These are phyloP conservation scores for Esteya vermicola DNA, from an alignment of 2,329 filamentous ascomycete species.

Conservation along the genomic window DNA sequence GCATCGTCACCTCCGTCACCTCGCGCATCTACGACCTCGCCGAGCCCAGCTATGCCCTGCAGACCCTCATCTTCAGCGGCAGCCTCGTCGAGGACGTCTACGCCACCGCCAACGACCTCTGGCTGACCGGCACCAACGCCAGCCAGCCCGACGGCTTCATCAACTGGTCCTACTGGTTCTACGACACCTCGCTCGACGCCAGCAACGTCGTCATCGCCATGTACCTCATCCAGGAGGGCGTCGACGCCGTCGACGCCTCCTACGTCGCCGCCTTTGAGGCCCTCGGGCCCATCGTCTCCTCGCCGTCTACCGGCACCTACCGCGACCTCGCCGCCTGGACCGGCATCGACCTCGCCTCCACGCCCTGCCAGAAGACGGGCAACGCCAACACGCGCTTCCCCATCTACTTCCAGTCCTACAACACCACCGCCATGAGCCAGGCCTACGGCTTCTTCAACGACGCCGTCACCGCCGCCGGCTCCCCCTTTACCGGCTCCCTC, in stretches of 20 bases:
- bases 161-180: constrained; percentile 35
- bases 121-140: constrained; percentile 19
- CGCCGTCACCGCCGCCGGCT: constrained; percentile 12
- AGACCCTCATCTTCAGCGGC: constrained; percentile 26
- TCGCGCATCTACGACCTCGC: constrained; percentile 30
- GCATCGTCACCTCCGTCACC: constrained; percentile 29
- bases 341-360: constrained; percentile 20
- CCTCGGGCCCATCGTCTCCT: constrained; percentile 22
- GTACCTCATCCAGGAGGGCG: constrained; percentile 28
- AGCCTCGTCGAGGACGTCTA: constrained; percentile 31
- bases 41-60: constrained; percentile 21
- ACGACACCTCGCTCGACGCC: constrained; percentile 24
- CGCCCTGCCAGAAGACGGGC: constrained; percentile 26
- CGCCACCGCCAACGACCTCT: constrained; percentile 24
- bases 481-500: constrained; percentile 18
- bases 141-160: constrained; percentile 27
- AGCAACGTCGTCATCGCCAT: constrained; percentile 23
- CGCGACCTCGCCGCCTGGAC: constrained; percentile 29
- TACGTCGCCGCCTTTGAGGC: constrained; percentile 28
- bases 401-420: constrained; percentile 25
- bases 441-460: constrained; percentile 20
- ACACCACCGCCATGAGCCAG: constrained; percentile 15
- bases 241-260: constrained; percentile 21
- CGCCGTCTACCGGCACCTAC: constrained; percentile 24
- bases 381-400: constrained; percentile 27